These are phyloP conservation scores for Kuraishia ogatae DNA, from an alignment of 805 yeast species.

Conservation along the genomic window DNA sequence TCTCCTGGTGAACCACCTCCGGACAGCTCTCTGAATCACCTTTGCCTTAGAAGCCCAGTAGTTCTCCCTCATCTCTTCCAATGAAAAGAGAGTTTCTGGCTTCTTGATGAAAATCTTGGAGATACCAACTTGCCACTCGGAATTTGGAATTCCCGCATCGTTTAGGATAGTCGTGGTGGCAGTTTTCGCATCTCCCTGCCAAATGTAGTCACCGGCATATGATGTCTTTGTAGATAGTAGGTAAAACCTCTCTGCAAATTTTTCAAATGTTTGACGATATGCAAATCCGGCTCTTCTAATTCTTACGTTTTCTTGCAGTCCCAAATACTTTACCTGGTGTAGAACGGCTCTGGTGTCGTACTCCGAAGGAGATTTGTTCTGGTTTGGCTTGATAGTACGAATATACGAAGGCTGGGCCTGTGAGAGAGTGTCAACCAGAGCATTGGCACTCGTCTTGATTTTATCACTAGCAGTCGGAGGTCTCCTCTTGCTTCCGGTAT, in stretches of 20 bases:
- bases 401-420: slow-evolving; percentile 93
- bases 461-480: slow-evolving; percentile 97
- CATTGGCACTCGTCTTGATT: slow-evolving; percentile 86
- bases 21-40: slow-evolving; percentile 94
- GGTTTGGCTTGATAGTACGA: slow-evolving; percentile 96
- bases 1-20: slow-evolving; percentile 71
- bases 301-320: slow-evolving; percentile 93
- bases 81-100: slow-evolving; percentile 91
- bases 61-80: slow-evolving; percentile 93
- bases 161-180: slow-evolving; percentile 43
- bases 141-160: slow-evolving; percentile 56
- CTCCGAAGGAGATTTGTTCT: slow-evolving; percentile 82
- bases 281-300: slow-evolving; percentile 99
- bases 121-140: slow-evolving; percentile 88
- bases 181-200: slow-evolving; percentile 45
- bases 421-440: slow-evolving; percentile 80
- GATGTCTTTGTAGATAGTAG: slow-evolving; percentile 82
- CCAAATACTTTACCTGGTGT: slow-evolving; percentile 93
- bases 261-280: slow-evolving; percentile 92
- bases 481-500: slow-evolving; percentile 61
- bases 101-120: slow-evolving; percentile 91
- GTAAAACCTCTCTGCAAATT: slow-evolving; percentile 91
- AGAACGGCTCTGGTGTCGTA: slow-evolving; percentile 84
- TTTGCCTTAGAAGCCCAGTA: slow-evolving; percentile 99
- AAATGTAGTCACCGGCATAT: slow-evolving; percentile 72